phyloP scores from a whole-genome alignment of 345 rosid genomes.

The Xanthoceras sorbifolium region DNA sequence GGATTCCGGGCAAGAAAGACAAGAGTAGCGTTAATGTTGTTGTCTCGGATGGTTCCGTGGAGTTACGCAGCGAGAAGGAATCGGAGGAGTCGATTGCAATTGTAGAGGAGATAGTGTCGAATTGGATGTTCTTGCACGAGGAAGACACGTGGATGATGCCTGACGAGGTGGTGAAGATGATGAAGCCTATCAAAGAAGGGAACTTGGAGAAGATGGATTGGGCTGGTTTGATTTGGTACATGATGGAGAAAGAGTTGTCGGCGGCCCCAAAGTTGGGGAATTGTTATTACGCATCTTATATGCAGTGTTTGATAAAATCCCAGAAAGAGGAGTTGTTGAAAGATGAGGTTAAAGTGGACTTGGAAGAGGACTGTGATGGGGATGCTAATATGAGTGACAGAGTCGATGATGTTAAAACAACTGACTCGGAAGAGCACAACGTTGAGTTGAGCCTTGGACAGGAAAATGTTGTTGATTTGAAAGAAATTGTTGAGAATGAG shows the following conservation, averaged over 20 bases:
- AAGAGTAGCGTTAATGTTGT: constrained; percentile 31
- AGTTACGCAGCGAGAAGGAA: constrained; percentile 25
- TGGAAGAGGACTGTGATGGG: constrained; percentile 36
- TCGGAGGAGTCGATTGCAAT: constrained; percentile 52
- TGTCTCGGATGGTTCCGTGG: constrained; percentile 31
- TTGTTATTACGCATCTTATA: constrained; percentile 87
- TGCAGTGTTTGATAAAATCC: constrained; percentile 69
- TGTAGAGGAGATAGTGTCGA: constrained; percentile 57
- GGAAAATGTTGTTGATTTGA: constrained; percentile 39
- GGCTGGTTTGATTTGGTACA: constrained; percentile 75
- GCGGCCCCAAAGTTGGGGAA: constrained; percentile 41
- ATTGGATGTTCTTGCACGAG: constrained; percentile 70
- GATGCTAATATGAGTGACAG: constrained; percentile 44
- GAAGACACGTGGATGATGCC: constrained; percentile 89
- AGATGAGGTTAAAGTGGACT: constrained; percentile 38
- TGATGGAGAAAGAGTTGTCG: constrained; percentile 83
- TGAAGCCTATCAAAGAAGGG: constrained; percentile 50
- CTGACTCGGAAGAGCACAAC: constrained; percentile 55
- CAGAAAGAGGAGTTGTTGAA: constrained; percentile 49
- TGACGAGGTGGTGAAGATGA: constrained; percentile 48
- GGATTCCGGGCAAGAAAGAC: constrained; percentile 54
- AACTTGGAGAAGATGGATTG: constrained; percentile 75
- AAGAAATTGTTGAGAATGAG: constrained; percentile 18
- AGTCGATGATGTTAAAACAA: constrained; percentile 30
- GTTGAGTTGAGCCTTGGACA: constrained; percentile 52